Percentiles rank a stretch among this genome's conserved stretches.
Evolutionary conservation across 345 rosid genomes (phyloP).

Genomic region (Eucalyptus decipiens): DNA sequence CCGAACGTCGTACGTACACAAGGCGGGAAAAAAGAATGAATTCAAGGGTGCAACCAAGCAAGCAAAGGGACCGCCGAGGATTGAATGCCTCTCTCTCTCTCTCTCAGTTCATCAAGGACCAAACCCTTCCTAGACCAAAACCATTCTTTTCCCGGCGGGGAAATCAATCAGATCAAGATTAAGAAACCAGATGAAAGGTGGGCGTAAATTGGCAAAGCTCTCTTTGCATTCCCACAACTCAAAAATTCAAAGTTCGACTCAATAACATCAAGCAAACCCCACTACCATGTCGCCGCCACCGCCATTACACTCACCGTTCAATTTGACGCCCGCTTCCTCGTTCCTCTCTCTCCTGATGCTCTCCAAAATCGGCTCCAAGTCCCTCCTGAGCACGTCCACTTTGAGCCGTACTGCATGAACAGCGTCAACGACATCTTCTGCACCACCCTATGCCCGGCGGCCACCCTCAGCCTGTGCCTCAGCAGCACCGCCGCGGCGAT

Average conservation of each 20-base stretch:
- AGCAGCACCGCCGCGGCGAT: conserved; percentile 69
- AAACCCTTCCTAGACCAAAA: neutral
- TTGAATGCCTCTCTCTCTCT: neutral
- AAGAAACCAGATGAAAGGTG: neutral
- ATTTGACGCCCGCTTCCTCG: neutral
- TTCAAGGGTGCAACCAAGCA: neutral
- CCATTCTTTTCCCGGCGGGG: neutral
- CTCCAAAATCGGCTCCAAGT: conserved; percentile 23
- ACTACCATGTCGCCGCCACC: conserved; percentile 2
- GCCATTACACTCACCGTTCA: conserved; percentile 19
- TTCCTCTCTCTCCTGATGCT: conserved; percentile 10
- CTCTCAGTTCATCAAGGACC: neutral
- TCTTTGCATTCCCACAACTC: neutral
- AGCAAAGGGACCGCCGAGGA: neutral
- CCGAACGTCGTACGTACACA: neutral
- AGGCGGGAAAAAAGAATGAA: neutral
- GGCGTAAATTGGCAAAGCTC: neutral
- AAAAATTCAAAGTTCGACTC: neutral
- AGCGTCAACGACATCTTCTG: conserved; percentile 96
- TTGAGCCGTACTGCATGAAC: conserved; percentile 76
- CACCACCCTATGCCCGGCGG: conserved; percentile 70
- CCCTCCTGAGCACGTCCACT: conserved; percentile 55
- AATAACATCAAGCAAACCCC: conserved; percentile 4
- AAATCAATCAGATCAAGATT: neutral
- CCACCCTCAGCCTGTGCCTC: conserved; percentile 58